Conservation (phyloP, 2,329 filamentous ascomycete species). For the Lachnellula subtilissima region DNA sequence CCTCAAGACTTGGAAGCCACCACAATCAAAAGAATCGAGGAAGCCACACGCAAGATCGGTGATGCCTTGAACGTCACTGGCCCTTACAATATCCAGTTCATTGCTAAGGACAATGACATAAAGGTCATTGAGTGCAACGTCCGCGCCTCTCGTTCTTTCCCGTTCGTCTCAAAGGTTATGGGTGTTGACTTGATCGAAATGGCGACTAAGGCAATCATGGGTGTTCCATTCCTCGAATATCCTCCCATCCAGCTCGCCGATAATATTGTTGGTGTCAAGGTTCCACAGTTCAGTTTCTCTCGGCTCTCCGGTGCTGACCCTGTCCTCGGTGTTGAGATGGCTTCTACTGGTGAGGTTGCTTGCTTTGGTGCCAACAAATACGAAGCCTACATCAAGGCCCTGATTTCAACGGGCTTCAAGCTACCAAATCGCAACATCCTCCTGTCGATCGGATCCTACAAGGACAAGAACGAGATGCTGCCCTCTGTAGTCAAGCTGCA, state of each 20-base stretch:
- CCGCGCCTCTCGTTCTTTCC: slow-evolving; percentile 90
- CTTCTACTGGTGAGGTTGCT: slow-evolving; percentile 95
- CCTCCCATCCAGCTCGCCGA: slow-evolving; percentile 70
- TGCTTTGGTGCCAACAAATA: slow-evolving; percentile 95
- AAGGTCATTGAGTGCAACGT: slow-evolving; percentile 99
- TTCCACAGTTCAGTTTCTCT: slow-evolving; percentile 98
- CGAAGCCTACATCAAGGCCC: slow-evolving; percentile 93
- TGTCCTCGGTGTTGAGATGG: slow-evolving; percentile 97
- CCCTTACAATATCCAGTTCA: slow-evolving; percentile 98
- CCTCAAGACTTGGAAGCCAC: slow-evolving; percentile 88
- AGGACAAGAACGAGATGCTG: slow-evolving; percentile 97
- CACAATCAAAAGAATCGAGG: slow-evolving; percentile 86
- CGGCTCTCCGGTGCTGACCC: slow-evolving; percentile 93
- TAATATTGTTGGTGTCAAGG: slow-evolving; percentile 92
- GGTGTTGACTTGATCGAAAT: slow-evolving; percentile 96
- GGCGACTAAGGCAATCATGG: slow-evolving; percentile 96
- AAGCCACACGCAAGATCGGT: slow-evolving; percentile 93
- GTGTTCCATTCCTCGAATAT: slow-evolving; percentile 75
- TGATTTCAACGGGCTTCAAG: slow-evolving; percentile 94
- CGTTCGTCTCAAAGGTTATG: slow-evolving; percentile 98
- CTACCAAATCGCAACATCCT: slow-evolving; percentile 94
- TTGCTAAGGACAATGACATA: slow-evolving; percentile 98
- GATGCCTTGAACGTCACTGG: slow-evolving; percentile 92
- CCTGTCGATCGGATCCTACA: slow-evolving; percentile 92
- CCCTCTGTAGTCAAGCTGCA: slow-evolving; percentile 86